phyloP scores from a whole-genome alignment of 2,329 filamentous ascomycete genomes.

The Fusarium sp. region DNA sequence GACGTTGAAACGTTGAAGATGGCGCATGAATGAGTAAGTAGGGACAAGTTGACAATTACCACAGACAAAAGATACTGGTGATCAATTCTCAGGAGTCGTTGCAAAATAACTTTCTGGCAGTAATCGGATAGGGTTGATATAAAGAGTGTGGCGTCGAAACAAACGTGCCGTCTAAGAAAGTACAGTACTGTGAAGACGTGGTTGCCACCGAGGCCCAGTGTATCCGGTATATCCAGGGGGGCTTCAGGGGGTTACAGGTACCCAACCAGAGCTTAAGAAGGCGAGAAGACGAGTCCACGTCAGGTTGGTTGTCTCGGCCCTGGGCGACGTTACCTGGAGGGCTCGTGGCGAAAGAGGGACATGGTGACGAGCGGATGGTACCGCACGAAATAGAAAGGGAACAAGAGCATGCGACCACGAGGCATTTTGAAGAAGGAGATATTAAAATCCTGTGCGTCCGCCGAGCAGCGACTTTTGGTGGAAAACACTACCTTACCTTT shows the following conservation, averaged over 20 bases:
- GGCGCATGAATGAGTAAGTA: constrained; percentile 1
- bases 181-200: constrained; percentile 5
- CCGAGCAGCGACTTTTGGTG: constrained; percentile 37
- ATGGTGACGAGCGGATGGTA: constrained; percentile 36
- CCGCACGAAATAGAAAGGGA: constrained; percentile 23
- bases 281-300: constrained; percentile 23
- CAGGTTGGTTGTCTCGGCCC: constrained; percentile 32
- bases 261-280: constrained; percentile 33
- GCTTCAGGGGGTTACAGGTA: constrained; percentile 23
- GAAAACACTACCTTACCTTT: constrained; percentile 32
- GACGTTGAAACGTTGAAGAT: constrained; percentile 5
- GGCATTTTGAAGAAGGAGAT: constrained; percentile 45
- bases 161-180: constrained; percentile 5
- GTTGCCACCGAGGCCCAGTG: constrained; percentile 37
- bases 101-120: constrained; percentile 9
- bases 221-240: constrained; percentile 24
- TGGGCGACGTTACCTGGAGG: constrained; percentile 35
- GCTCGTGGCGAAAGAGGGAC: constrained; percentile 39
- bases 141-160: constrained; percentile 37
- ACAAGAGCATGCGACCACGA: constrained; percentile 38
- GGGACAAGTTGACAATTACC: constrained; percentile 2
- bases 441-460: constrained; percentile 44
- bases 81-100: neutral
- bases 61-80: constrained; percentile 3
- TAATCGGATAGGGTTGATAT: constrained; percentile 43